Conservation (phyloP, 208 protist species). For the Leptomonas pyrrhocoris region DNA sequence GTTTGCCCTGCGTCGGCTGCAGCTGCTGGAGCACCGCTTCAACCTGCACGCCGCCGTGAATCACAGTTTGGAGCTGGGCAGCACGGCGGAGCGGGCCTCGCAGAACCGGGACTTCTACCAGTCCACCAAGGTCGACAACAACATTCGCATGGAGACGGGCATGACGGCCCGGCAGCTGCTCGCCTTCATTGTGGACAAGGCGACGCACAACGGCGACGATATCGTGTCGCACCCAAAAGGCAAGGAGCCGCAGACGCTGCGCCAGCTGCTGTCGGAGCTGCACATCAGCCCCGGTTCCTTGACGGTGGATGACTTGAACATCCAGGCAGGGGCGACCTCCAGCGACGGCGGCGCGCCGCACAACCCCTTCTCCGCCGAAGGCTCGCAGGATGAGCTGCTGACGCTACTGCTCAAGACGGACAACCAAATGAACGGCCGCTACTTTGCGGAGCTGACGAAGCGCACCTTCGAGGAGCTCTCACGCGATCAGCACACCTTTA, state of each 20-base stretch:
- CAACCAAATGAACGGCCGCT: conserved; percentile 97
- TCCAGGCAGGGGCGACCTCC: conserved; percentile 90
- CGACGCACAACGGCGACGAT: conserved; percentile 92
- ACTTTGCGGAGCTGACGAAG: conserved; percentile 97
- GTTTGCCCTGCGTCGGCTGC: conserved; percentile 85
- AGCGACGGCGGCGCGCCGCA: conserved; percentile 72
- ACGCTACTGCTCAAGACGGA: conserved; percentile 98
- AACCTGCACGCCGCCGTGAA: conserved; percentile 94
- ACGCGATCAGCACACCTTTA: conserved; percentile 95
- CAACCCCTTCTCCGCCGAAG: conserved; percentile 62
- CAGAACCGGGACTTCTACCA: conserved; percentile 95
- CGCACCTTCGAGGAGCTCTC: conserved; percentile 96
- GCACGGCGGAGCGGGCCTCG: conserved; percentile 73
- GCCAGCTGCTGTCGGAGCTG: conserved; percentile 76
- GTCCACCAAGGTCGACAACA: conserved; percentile 97
- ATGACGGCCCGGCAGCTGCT: conserved; percentile 96
- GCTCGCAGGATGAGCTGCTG: conserved; percentile 91
- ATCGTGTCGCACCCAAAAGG: conserved; percentile 87
- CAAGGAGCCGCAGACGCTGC: conserved; percentile 84
- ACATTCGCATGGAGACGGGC: conserved; percentile 93
- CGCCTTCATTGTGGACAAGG: conserved; percentile 95
- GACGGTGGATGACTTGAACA: conserved; percentile 96
- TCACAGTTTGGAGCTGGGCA: conserved; percentile 79
- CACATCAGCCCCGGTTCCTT: conserved; percentile 84
- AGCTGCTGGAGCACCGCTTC: conserved; percentile 92